Base-by-base conservation (phyloP, 1,284 basidiomycete genomes). In the Takashimella koratensis region DNA sequence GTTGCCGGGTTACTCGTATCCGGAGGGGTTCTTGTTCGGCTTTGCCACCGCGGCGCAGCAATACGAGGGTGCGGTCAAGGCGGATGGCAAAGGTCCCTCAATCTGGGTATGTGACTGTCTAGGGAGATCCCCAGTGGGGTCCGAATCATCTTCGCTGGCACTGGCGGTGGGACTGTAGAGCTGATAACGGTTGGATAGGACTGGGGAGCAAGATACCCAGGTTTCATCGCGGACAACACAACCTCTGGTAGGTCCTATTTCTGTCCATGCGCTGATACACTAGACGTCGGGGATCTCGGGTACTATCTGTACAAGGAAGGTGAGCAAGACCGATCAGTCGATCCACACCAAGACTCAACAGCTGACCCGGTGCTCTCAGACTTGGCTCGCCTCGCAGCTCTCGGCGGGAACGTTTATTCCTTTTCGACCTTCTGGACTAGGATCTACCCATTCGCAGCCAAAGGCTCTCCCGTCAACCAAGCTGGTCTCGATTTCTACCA, bases 1-100 rank as follows among this genome's bases (percentile, higher is more conserved):
- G 5, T 43, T 84, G 45, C 79, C 80, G 10, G 83, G 79, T 77
- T 76, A 78, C 20, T 78, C 76, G 51, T 65, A 84, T 27, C 78
- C 79, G 1, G 65, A 67, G 21, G 71, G 76, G n/a, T 82, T 85
- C 57, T 43, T 84, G 23, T 65, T 52, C 36, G 66, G 66, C 8
- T 68, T 63, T 40, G 65, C 66, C 19, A 68, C 66, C 6, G 66
- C 66, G 3, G 47, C 65, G 3, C 60, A 63, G 2, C 66, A 68
- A 59, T 65, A 65, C 12, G 66, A 68, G 51, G 66, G 65, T 2
- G 64, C 61, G 13, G 62, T 65, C 3, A 45, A 36, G 20, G 63
- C 54, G n/a, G 61, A 58, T 39, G 61, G 62, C 6, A 51, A 53
- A 21, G 62, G 62, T 1, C 59, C 59, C 5, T 49, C 45, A n/a